phyloP scores from a whole-genome alignment of 139 green algal genomes.

The Picochlorum sp. region DNA sequence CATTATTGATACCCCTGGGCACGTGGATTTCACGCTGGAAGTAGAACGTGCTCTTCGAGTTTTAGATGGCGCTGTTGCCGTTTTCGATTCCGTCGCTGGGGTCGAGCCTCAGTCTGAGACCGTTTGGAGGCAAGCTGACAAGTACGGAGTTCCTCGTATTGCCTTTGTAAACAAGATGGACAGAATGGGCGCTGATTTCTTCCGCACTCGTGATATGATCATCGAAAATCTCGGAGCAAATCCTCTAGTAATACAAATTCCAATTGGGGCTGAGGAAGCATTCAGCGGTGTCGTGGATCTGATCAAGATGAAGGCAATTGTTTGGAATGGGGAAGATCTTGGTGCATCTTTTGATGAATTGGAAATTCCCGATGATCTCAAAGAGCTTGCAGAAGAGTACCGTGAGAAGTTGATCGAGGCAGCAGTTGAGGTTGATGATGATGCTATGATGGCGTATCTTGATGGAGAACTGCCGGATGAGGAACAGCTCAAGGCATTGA shows the following conservation, averaged over 20 bases:
- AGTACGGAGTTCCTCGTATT: constrained; percentile 94
- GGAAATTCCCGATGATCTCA: constrained; percentile 81
- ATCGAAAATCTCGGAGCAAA: constrained; percentile 79
- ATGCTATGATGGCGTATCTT: constrained; percentile 62
- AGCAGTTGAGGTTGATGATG: constrained; percentile 75
- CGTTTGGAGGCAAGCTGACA: constrained; percentile 98
- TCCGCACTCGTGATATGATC: constrained; percentile 66
- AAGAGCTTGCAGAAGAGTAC: constrained; percentile 75
- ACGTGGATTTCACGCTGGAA: constrained; percentile 96
- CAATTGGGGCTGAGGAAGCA: constrained; percentile 85
- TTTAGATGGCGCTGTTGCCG: constrained; percentile 90
- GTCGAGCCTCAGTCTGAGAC: constrained; percentile 97
- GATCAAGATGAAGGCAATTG: constrained; percentile 91
- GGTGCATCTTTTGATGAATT: constrained; percentile 77
- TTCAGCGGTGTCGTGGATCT: constrained; percentile 95
- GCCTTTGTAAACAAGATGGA: constrained; percentile 99
- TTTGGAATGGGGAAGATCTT: constrained; percentile 90
- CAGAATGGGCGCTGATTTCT: constrained; percentile 96
- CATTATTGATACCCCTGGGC: constrained; percentile 98
- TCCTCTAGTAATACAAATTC: constrained; percentile 72
- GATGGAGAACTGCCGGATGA: constrained; percentile 80
- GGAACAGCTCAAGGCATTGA: constrained; percentile 66
- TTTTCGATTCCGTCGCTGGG: constrained; percentile 93
- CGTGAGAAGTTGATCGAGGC: constrained; percentile 81
- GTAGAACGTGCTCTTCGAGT: constrained; percentile 98